Base-by-base conservation (phyloP, 1,284 basidiomycete genomes). In the Apiotrichum montevideense region DNA sequence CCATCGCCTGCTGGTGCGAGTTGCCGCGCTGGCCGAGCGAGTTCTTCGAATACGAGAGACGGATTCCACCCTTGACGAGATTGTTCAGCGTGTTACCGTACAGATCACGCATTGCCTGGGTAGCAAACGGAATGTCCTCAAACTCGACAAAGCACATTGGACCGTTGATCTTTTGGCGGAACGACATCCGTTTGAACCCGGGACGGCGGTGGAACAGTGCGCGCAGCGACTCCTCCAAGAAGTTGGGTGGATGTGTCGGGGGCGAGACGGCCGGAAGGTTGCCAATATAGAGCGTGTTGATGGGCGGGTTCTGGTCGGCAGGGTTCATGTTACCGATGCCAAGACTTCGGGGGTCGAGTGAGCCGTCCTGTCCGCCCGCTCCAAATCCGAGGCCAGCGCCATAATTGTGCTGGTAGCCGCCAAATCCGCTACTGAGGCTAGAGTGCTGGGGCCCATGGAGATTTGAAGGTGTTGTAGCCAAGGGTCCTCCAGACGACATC, bases 111-210 rank as follows among this genome's bases (percentile, higher is more conserved):
- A 98, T 81, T 13, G 93, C 90, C 72, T 84, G 85, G 4, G 89
- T 85, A 3, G 94, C 95, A 67, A 81, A 85, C 9, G 81, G 77
- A 29, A 97, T 91, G 71, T 93, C 91, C 62, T 95, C 90, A 66
- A 97, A 98, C 87, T 93, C 90, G 49, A 93, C 90, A 74, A 97
- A 96, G 75, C 93, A 97, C 94, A 96, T 96, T 4, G 93, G 92
- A 1, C 93, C 91, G 65, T 93, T 94, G 70, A 84, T 88, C 80
- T 98, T 98, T 72, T 95, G 90, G 57, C 92, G 82, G 80, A 93
- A 98, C 67, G 87, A 93, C 65, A 98, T 82, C 68, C 94, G 88
- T 56, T 90, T 87, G 78, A 87, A 98, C 4, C 94, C 94, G 1
- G 84, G 82, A 44, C 86, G 86, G 40, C 81, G 81, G 43, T 82